Evolutionary conservation across 345 rosid species (phyloP), one percentile per base, ranked within the genome.

Genomic region (Euphorbia pulcherrima): DNA sequence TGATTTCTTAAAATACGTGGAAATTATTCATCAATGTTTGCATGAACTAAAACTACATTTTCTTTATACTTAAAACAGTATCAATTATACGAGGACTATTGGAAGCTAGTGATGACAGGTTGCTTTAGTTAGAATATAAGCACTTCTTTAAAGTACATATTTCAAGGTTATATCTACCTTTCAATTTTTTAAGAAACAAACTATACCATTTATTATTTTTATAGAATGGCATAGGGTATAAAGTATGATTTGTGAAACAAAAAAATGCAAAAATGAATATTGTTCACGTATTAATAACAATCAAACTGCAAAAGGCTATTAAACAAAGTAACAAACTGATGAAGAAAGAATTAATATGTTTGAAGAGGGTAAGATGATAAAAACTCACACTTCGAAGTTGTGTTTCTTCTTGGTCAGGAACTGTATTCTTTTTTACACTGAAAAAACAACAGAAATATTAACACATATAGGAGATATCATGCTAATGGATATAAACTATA

Each of bases 361-460:
- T n/a, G n/a, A n/a, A n/a, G n/a, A n/a, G n/a, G n/a, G n/a, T 21
- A 59, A 59, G 24, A 29, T 57, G 21, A 27, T 4, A 63, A 47
- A 33, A 72, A 85, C 99, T 88, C 80, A 91, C 97, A 21, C 83
- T 80, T 72, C 83, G 83, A 66, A 83, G 82, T 24, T 84, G 81
- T 64, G 72, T 87, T 54, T 79, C 87, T 75, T 86, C 85, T 65
- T 48, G 29, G 37, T 39, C 39, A 8, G 74, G 76, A 41, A 23
- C 44, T 74, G 75, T 83, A 65, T 77, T 78, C 72, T 69, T 82
- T 29, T 64, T 72, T 67, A 64, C 55, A 70, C 99, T 94, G 88
- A n/a, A n/a, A n/a, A n/a, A n/a, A n/a, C n/a, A n/a, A n/a, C 1
- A 1, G 64, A 40, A 70, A 50, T 56, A 68, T 23, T 27, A 74